phyloP scores from a whole-genome alignment of 2,329 filamentous ascomycete genomes.

The Fusarium buharicum region DNA sequence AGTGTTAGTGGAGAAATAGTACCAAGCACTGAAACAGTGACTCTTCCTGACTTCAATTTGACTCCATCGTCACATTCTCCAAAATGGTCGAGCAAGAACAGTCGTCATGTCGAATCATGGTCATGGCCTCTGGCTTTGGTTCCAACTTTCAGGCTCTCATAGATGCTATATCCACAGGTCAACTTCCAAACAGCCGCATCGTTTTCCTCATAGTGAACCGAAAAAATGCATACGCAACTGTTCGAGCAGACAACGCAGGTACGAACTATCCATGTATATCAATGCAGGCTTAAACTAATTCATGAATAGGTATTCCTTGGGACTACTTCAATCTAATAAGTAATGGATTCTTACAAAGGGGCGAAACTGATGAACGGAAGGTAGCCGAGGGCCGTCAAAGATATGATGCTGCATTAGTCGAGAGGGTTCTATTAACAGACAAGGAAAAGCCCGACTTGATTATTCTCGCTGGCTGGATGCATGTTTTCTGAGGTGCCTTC shows the following conservation, averaged over 20 bases:
- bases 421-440: conserved; percentile 65
- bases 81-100: conserved; percentile 23
- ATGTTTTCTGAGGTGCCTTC: conserved; percentile 78
- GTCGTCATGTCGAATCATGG: conserved; percentile 64
- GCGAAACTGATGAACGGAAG: conserved; percentile 68
- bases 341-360: conserved; percentile 70
- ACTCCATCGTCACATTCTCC: background rate
- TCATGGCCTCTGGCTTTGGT: conserved; percentile 79
- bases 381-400: conserved; percentile 69
- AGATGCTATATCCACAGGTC: conserved; percentile 56
- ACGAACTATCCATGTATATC: background rate
- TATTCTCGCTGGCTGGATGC: conserved; percentile 89
- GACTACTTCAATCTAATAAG: conserved; percentile 84
- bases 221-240: conserved; percentile 57
- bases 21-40: background rate
- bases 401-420: conserved; percentile 81
- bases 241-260: conserved; percentile 58
- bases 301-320: conserved; percentile 64
- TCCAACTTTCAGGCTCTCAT: conserved; percentile 82
- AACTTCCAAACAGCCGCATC: conserved; percentile 57
- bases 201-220: conserved; percentile 61
- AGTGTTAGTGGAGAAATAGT: too few relatives aligned
- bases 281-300: conserved; percentile 1
- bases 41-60: background rate
- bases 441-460: conserved; percentile 75